phyloP scores from a whole-genome alignment of 2,329 filamentous ascomycete species.

The Aureobasidium sp. region DNA sequence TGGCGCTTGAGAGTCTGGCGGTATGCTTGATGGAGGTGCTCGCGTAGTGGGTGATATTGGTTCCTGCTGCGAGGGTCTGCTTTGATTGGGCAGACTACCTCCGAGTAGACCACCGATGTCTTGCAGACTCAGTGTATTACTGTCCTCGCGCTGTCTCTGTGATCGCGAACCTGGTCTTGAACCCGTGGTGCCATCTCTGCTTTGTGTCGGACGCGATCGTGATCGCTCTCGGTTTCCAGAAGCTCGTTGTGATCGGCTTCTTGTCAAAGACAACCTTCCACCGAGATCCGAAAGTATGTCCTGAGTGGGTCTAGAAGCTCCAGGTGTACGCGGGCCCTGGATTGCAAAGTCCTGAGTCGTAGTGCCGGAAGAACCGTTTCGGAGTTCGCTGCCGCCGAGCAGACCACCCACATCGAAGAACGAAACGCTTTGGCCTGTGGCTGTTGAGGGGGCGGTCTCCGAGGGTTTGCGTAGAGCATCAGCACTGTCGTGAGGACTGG shows the following conservation, averaged over 20 bases:
- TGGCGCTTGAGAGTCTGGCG: neutral
- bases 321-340: neutral
- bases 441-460: slow-evolving; percentile 17
- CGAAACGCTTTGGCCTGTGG: slow-evolving; percentile 36
- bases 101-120: neutral
- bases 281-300: slow-evolving; percentile 13
- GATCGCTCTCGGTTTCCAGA: neutral
- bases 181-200: neutral
- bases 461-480: slow-evolving; percentile 7
- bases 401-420: slow-evolving; percentile 83
- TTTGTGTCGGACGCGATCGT: neutral
- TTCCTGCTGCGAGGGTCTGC: neutral
- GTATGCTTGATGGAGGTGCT: neutral
- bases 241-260: neutral
- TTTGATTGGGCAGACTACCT: neutral
- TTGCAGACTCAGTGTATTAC: neutral
- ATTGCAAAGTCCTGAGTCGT: slow-evolving; percentile 36
- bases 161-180: neutral
- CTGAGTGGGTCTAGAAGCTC: slow-evolving; percentile 13
- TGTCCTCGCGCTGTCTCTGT: neutral
- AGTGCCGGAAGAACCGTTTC: slow-evolving; percentile 28
- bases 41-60: neutral
- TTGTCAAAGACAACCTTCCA: neutral
- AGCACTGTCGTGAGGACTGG: slow-evolving; percentile 15
- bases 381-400: slow-evolving; percentile 61